These are phyloP conservation scores for Monilinia fructigena DNA, from an alignment of 2,329 filamentous ascomycete species.

Conservation along the genomic window DNA sequence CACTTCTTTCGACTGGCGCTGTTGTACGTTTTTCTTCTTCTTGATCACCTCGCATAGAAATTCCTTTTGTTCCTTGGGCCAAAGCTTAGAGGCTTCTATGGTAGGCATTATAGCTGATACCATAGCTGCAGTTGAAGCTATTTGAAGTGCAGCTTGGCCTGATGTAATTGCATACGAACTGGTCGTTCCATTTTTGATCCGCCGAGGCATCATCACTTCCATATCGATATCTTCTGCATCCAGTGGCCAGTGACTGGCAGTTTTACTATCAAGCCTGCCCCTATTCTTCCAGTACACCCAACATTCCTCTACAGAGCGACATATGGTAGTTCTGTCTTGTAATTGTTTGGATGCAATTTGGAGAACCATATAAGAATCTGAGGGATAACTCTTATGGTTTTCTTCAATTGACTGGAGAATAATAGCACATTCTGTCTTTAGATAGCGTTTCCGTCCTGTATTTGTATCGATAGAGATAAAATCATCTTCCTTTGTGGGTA, in stretches of 20 bases:
- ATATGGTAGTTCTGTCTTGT: neutral
- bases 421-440: neutral
- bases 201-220: neutral
- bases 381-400: neutral
- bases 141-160: neutral
- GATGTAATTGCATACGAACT: neutral
- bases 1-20: neutral
- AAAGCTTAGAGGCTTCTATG: neutral
- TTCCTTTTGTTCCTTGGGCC: neutral
- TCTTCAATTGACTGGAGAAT: neutral
- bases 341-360: neutral
- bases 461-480: neutral
- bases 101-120: neutral
- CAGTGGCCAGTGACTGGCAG: neutral
- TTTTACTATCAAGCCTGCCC: neutral
- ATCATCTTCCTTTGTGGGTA: neutral
- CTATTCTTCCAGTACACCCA: conserved; percentile 1
- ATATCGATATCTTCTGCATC: neutral
- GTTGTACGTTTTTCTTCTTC: neutral
- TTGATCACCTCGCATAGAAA: neutral
- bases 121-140: neutral
- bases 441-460: neutral
- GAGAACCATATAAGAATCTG: neutral
- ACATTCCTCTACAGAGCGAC: neutral
- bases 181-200: neutral